Conservation (phyloP, 495 filamentous ascomycete genomes). For the Xylaria bambusicola region DNA sequence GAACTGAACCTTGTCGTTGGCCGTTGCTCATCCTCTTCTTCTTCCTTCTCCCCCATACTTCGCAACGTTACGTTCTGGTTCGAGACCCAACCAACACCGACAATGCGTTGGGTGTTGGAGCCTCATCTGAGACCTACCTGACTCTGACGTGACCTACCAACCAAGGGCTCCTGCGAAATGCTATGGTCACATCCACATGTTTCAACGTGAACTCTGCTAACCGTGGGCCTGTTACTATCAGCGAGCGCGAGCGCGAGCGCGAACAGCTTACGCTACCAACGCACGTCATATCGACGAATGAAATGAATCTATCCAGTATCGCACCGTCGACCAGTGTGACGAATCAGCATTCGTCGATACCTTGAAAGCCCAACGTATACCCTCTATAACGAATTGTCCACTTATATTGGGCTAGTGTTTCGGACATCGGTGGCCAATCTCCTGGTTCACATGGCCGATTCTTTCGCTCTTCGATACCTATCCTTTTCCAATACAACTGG, state of each 20-base stretch:
- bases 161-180: constrained; percentile 8
- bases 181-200: constrained; percentile 14
- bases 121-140: constrained; percentile 17
- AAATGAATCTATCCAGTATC: not conserved
- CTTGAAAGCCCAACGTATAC: not conserved
- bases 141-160: constrained; percentile 8
- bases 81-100: constrained; percentile 8
- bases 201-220: not conserved
- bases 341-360: not conserved
- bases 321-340: not conserved
- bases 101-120: constrained; percentile 13
- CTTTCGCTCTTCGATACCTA: constrained; percentile 19
- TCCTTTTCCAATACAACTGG: constrained; percentile 6
- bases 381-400: constrained; percentile 14
- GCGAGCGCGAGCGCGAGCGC: not conserved
- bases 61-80: constrained; percentile 36
- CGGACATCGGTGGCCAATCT: constrained; percentile 29
- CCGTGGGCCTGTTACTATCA: not conserved
- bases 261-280: no score
- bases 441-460: constrained; percentile 29
- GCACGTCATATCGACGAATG: constrained; percentile 3
- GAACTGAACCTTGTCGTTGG: not conserved
- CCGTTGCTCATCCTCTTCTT: no score
- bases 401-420: constrained; percentile 17
- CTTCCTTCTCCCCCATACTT: constrained; percentile 20